Base-by-base conservation (phyloP, 1,284 basidiomycete genomes). In the Ustilago curta region DNA sequence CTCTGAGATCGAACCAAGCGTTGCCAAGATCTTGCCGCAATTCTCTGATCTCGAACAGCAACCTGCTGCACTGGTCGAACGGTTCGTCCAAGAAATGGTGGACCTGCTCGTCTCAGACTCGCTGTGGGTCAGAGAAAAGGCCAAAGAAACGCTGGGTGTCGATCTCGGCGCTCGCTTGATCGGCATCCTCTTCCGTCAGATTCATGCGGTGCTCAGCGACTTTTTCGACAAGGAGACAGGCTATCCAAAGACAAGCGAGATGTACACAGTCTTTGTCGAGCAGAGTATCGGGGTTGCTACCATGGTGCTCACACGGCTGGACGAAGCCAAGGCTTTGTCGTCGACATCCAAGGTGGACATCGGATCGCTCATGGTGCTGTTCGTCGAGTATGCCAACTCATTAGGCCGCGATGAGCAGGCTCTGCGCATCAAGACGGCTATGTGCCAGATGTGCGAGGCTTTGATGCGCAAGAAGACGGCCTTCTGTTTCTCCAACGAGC, bases 231-330 rank as follows among this genome's bases (percentile, higher is more conserved):
- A 81, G 63, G 54, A 60, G 48, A 78, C 80, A 1, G 80, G 80
- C 45, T 74, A 77, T 39, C 80, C 80, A 3, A 66, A 65, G 44
- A 79, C 76, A 18, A 67, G 66, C 23, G 78, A 81, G 45, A 79
- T 81, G 73, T 81, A 74, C 57, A 83, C 81, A 0, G 65, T 83
- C 60, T 83, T 83, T 55, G 80, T 83, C 25, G 81, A 83, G 60
- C 81, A 83, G 62, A 81, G 79, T 44, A 80, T 83, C 42, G 60
- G 70, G 32, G 81, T 83, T n/a, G 72, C 73, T 1, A 70, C 77
- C 21, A 69, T 76, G 76, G 74, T 81, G 21, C 67, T 83, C 11
- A 58, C 65, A 27, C 73, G 81, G 31, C 68, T 81, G 45, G 56
- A 66, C 40, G 79, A 75, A 39, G 29, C 29, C 19, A 65, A 69